Conservation (phyloP, 2,329 filamentous ascomycete species). For the Chaetothyriales sp. region DNA sequence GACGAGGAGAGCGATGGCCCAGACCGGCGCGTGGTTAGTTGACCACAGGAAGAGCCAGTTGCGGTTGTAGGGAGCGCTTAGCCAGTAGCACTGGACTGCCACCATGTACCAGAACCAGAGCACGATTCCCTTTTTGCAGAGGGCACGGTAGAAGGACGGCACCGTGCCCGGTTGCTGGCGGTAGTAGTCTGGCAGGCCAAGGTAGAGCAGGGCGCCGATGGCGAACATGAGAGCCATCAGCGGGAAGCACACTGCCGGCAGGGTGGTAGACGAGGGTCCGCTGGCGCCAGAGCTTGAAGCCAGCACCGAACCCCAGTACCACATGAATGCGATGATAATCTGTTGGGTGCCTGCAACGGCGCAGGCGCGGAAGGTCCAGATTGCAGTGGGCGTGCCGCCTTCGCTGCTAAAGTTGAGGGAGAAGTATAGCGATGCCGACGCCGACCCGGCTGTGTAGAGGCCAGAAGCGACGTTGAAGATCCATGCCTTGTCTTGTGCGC, state of each 20-base stretch:
- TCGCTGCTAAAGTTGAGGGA: slow-evolving; percentile 43
- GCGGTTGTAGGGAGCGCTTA: slow-evolving; percentile 42
- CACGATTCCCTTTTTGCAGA: slow-evolving; percentile 39
- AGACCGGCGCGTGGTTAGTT: slow-evolving; percentile 33
- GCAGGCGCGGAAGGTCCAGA: slow-evolving; percentile 42
- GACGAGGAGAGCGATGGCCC: slow-evolving; percentile 33
- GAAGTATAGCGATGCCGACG: slow-evolving; percentile 41
- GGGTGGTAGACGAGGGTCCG: slow-evolving; percentile 20
- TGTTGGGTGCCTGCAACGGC: slow-evolving; percentile 44
- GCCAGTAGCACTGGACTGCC: slow-evolving; percentile 44
- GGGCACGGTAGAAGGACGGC: slow-evolving; percentile 41
- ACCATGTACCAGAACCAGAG: slow-evolving; percentile 13
- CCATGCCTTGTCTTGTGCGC: slow-evolving; percentile 24
- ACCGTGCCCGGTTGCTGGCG: slow-evolving; percentile 41
- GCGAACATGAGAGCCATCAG: slow-evolving; percentile 37
- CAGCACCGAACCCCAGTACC: slow-evolving; percentile 41
- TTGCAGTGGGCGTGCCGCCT: slow-evolving; percentile 22
- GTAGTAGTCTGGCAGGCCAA: slow-evolving; percentile 45
- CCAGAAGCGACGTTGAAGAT: slow-evolving; percentile 39
- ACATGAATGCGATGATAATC: slow-evolving; percentile 41
- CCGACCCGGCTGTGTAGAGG: slow-evolving; percentile 39
- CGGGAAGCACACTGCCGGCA: slow-evolving; percentile 24
- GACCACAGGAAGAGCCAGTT: slow-evolving; percentile 45
- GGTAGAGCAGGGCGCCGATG: slow-evolving; percentile 33
- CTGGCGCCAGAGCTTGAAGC: slow-evolving; percentile 23